A percentile compares a stretch with the other conserved stretches of the same genome.
Conservation (phyloP, 2,329 filamentous ascomycete species). For the Penicillium sp. region DNA sequence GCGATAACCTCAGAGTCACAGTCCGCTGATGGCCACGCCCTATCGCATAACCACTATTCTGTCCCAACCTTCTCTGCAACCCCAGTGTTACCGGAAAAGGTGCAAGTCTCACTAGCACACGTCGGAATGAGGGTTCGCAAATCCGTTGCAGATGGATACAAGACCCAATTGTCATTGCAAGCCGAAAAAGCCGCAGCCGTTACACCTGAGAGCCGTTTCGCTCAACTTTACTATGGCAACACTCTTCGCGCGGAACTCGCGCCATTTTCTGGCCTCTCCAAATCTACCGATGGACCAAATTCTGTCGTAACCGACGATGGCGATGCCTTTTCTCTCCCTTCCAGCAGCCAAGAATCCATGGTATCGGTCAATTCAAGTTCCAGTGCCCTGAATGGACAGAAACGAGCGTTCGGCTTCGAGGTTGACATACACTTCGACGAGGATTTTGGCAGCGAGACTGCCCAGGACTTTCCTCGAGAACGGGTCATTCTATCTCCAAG, state of each 20-base stretch:
- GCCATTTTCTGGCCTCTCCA: constrained; percentile 80
- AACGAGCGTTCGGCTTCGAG: constrained; percentile 45
- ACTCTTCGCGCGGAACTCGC: constrained; percentile 61
- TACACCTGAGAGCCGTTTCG: constrained; percentile 1
- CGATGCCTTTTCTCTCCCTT: constrained; percentile 42
- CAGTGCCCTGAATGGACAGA: constrained; percentile 37
- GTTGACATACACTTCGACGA: constrained; percentile 39
- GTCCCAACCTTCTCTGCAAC: constrained; percentile 42
- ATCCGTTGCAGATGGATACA: constrained; percentile 90
- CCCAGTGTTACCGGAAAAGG: constrained; percentile 60
- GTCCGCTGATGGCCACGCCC: constrained; percentile 13
- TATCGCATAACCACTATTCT: constrained; percentile 45
- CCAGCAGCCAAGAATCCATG: constrained; percentile 43
- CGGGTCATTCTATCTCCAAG: constrained; percentile 39
- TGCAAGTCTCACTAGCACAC: constrained; percentile 81
- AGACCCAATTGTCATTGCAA: constrained; percentile 57
- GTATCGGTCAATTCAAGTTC: constrained; percentile 24
- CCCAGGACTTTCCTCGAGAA: constrained; percentile 28
- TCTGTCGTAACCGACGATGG: constrained; percentile 37
- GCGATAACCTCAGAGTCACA: constrained; percentile 21
- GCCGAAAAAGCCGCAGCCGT: constrained; percentile 18
- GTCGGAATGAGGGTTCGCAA: constrained; percentile 96
- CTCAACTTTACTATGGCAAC: constrained; percentile 7
- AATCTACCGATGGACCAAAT: constrained; percentile 45
- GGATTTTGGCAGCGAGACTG: constrained; percentile 26